These are phyloP conservation scores for Exophiala aquamarina DNA, from an alignment of 2,329 filamentous ascomycete genomes.

Conservation along the genomic window DNA sequence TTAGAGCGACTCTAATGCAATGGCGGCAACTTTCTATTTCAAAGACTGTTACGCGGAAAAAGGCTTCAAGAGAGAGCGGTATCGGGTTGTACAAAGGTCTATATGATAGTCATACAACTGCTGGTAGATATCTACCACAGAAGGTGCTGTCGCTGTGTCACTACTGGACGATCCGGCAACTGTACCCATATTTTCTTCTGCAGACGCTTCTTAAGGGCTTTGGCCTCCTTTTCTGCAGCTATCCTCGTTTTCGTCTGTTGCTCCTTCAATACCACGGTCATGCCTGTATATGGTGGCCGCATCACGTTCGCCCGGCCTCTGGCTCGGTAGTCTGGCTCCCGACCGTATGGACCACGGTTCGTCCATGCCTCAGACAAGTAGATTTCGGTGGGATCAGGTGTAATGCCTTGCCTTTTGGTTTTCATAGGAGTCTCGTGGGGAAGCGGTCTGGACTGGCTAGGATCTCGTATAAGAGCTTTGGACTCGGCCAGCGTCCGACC, in stretches of 20 bases:
- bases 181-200: slow-evolving; percentile 77
- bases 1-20: too few species aligned
- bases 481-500: not conserved
- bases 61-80: too few species aligned
- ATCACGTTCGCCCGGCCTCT: slow-evolving; percentile 69
- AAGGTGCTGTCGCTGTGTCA: slow-evolving; percentile 84
- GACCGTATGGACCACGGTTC: slow-evolving; percentile 67
- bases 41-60: too few species aligned
- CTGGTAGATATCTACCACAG: slow-evolving; percentile 69
- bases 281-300: slow-evolving; percentile 69
- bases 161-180: slow-evolving; percentile 80
- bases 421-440: slow-evolving; percentile 51
- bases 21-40: too few species aligned
- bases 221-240: slow-evolving; percentile 73
- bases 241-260: slow-evolving; percentile 84
- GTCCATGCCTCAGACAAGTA: slow-evolving; percentile 96
- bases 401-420: slow-evolving; percentile 68
- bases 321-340: slow-evolving; percentile 69
- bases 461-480: slow-evolving; percentile 12
- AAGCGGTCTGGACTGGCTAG: slow-evolving; percentile 22
- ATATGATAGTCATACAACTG: too few species aligned
- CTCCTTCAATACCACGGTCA: slow-evolving; percentile 85
- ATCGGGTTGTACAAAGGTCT: too few species aligned
- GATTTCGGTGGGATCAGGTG: slow-evolving; percentile 73
- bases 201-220: slow-evolving; percentile 71